These are phyloP conservation scores for Apium graveolens DNA, from an alignment of 129 eudicot species.

Conservation along the genomic window DNA sequence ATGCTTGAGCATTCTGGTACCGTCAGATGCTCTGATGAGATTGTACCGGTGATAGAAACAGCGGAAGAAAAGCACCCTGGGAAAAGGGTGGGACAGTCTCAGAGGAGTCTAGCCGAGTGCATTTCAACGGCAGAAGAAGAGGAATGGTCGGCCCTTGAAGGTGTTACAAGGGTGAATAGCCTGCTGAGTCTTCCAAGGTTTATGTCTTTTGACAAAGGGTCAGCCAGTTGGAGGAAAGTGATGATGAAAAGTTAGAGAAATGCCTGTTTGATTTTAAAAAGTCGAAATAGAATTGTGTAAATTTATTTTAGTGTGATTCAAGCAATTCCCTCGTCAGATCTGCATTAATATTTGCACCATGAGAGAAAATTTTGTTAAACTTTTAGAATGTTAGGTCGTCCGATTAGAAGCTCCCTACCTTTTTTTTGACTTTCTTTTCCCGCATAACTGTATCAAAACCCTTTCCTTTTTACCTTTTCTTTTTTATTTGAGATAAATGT, in stretches of 20 bases:
- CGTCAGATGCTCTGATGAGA: conserved; percentile 35
- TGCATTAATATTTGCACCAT: background rate
- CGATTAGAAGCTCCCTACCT: conserved; percentile 26
- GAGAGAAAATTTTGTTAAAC: background rate
- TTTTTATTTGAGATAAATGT: too few species aligned
- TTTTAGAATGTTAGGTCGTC: conserved; percentile 5
- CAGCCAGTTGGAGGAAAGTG: conserved; percentile 58
- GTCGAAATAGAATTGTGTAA: conserved; percentile 7
- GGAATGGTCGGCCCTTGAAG: conserved; percentile 79
- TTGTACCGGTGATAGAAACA: conserved; percentile 47
- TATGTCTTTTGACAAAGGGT: conserved; percentile 43
- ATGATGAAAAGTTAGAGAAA: conserved; percentile 21
- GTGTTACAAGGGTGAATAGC: conserved; percentile 66
- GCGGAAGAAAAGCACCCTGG: conserved; percentile 17
- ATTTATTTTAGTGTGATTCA: conserved; percentile 11
- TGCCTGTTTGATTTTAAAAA: conserved; percentile 5
- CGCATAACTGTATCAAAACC: background rate
- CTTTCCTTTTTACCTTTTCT: background rate
- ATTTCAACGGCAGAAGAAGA: conserved; percentile 55
- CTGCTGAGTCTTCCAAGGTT: conserved; percentile 63
- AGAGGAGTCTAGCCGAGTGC: conserved; percentile 68
- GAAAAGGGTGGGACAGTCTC: conserved; percentile 39
- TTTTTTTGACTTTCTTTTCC: background rate
- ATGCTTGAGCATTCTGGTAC: conserved; percentile 28
- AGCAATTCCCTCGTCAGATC: background rate